Evolutionary conservation across 2,329 filamentous ascomycete species (phyloP).

Genomic region (Penicillium capsulatum): DNA sequence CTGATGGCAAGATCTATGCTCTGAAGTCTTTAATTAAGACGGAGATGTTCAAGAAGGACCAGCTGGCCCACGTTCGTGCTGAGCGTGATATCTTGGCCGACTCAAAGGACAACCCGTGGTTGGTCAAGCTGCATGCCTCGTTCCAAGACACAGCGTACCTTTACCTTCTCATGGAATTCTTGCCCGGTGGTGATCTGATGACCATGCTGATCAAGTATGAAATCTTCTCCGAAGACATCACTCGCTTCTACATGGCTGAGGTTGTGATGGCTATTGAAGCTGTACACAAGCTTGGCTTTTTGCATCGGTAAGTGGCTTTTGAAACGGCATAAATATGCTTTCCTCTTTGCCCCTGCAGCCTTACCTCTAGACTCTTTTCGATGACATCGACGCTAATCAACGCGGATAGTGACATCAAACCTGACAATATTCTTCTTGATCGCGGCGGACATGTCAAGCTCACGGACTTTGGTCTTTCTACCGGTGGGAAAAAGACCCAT

Average conservation of each 20-base stretch:
- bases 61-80: constrained; percentile 92
- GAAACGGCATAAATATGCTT: not conserved
- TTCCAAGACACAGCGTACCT: constrained; percentile 96
- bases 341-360: too few relatives aligned
- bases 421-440: constrained; percentile 95
- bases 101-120: constrained; percentile 94
- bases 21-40: constrained; percentile 98
- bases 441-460: constrained; percentile 95
- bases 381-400: constrained; percentile 17
- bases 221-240: constrained; percentile 98
- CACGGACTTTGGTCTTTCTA: constrained; percentile 96
- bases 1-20: constrained; percentile 94
- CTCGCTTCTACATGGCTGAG: constrained; percentile 97
- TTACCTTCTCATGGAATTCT: constrained; percentile 99
- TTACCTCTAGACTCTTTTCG: not conserved
- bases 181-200: constrained; percentile 97
- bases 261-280: constrained; percentile 98
- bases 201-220: constrained; percentile 99
- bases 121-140: constrained; percentile 96
- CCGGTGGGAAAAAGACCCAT: constrained; percentile 95
- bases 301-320: constrained; percentile 73
- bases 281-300: constrained; percentile 95
- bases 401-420: constrained; percentile 81
- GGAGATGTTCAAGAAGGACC: constrained; percentile 99
- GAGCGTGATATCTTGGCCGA: constrained; percentile 97